Base-by-base conservation (phyloP, 2,329 filamentous ascomycete species). In the Hymenoscyphus linearis region DNA sequence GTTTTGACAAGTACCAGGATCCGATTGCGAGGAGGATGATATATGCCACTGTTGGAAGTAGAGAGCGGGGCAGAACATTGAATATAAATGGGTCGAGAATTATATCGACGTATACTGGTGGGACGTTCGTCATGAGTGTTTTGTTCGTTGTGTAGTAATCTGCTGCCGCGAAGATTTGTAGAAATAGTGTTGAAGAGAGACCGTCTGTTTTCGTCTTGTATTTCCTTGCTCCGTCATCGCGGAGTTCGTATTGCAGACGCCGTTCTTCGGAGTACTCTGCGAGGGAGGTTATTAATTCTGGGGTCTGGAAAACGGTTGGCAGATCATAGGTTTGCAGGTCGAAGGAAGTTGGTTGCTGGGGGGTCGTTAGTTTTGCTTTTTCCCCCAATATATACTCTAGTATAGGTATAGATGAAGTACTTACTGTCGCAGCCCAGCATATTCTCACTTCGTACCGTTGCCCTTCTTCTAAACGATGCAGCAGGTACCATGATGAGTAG, bases 371-470 rank as follows among this genome's bases (percentile, higher is more conserved):
- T 44, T 62, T 55, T 55, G 55, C 55, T 57, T 54, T 26, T 50
- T 57, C 36, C 14, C 26, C 6, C 12, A 18, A 2, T 22, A n/a
- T n/a, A n/a, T 13, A 2, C 2, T 31, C 31, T 31, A 7, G 3
- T 31, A 9, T 5, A 9, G 14, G 16, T 6, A 4, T 16, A 25
- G 10, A 25, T 7, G 9, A 6, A 18, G 3, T n/a, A 81, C 89
- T 76, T 82, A 96, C 93, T 63, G 88, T 95, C 47, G 95, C 95
- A 63, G 91, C 82, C 93, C 93, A 99, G 77, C 93, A 98, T 62
- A 97, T 81, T 59, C 95, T 86, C 55, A 96, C 83, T 78, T 99
- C 95, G 79, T 98, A 97, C 66, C 92, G 84, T 70, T 88, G 87
- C 12, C 85, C 84, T 37, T 85, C 82, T n/a, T 76, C 80, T 59